Percentiles rank a stretch among this genome's conserved stretches.
These are phyloP conservation scores for Zygosaccharomyces siamensis DNA, from an alignment of 805 yeast species.

Conservation along the genomic window DNA sequence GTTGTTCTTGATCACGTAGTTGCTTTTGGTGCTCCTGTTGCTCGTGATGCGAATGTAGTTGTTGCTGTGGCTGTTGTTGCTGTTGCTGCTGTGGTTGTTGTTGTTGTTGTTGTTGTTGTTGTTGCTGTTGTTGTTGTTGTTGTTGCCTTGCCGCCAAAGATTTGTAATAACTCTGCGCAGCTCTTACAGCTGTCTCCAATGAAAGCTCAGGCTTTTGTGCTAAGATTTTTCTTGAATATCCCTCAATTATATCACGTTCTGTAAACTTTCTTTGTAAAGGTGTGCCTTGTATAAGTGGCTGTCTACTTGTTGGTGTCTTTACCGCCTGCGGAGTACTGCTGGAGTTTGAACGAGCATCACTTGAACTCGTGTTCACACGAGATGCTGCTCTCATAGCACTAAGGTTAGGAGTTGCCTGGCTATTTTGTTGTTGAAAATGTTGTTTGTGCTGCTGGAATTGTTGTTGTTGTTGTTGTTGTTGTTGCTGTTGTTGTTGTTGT, in stretches of 20 bases:
- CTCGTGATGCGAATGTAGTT: no score
- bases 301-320: conserved; percentile 12
- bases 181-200: conserved; percentile 32
- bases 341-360: conserved; percentile 16
- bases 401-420: conserved; percentile 1
- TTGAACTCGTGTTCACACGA: conserved; percentile 9
- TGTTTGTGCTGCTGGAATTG: conserved; percentile 23
- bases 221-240: conserved; percentile 30
- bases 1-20: no score
- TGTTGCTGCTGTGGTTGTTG: conserved; percentile 8
- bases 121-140: conserved; percentile 28
- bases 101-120: conserved; percentile 24
- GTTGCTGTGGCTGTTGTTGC: not conserved
- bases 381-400: conserved; percentile 9
- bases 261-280: conserved; percentile 19
- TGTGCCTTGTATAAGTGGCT: conserved; percentile 15
- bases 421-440: conserved; percentile 17
- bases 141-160: conserved; percentile 17
- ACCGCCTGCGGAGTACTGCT: conserved; percentile 5
- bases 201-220: conserved; percentile 32
- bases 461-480: conserved; percentile 11
- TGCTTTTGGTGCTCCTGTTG: no score
- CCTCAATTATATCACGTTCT: conserved; percentile 31
- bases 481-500: conserved; percentile 24
- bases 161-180: conserved; percentile 32